Conservation (phyloP, 257 asterid species). For the Solanum medicagineum region DNA sequence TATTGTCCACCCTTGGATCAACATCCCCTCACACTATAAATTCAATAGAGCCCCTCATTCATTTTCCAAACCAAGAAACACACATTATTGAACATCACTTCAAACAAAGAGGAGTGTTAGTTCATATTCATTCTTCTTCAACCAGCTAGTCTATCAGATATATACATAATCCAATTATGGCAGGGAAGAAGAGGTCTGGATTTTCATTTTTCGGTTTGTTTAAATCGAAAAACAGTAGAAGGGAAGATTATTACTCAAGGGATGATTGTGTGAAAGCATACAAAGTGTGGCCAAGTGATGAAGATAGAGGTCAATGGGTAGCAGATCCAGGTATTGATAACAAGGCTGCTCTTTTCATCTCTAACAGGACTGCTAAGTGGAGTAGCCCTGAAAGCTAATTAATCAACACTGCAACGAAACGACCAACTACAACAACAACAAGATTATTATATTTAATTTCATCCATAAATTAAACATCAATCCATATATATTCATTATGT, state of each 20-base stretch:
- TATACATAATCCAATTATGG: slow-evolving; percentile 11
- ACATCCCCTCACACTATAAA: slow-evolving; percentile 29
- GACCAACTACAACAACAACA: too few species aligned
- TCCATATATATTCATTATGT: background rate
- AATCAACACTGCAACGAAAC: background rate
- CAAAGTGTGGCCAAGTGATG: slow-evolving; percentile 72
- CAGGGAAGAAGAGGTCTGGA: slow-evolving; percentile 25
- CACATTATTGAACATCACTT: background rate
- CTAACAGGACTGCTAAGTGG: slow-evolving; percentile 40
- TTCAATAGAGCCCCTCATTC: slow-evolving; percentile 7
- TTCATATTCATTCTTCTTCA: background rate
- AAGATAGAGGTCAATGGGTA: slow-evolving; percentile 71
- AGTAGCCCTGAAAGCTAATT: slow-evolving; percentile 23
- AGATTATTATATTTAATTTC: background rate
- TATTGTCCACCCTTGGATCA: slow-evolving; percentile 23
- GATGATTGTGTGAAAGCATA: slow-evolving; percentile 53
- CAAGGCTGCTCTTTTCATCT: slow-evolving; percentile 49
- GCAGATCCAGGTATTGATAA: slow-evolving; percentile 72
- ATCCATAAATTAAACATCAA: background rate
- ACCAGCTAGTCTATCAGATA: background rate
- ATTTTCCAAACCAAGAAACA: slow-evolving; percentile 1
- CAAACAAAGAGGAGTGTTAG: background rate
- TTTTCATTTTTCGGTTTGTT: slow-evolving; percentile 43
- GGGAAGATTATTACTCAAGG: slow-evolving; percentile 4
- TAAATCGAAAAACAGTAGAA: slow-evolving; percentile 17